phyloP scores from a whole-genome alignment of 306 rosid species.

The Morella rubra region DNA sequence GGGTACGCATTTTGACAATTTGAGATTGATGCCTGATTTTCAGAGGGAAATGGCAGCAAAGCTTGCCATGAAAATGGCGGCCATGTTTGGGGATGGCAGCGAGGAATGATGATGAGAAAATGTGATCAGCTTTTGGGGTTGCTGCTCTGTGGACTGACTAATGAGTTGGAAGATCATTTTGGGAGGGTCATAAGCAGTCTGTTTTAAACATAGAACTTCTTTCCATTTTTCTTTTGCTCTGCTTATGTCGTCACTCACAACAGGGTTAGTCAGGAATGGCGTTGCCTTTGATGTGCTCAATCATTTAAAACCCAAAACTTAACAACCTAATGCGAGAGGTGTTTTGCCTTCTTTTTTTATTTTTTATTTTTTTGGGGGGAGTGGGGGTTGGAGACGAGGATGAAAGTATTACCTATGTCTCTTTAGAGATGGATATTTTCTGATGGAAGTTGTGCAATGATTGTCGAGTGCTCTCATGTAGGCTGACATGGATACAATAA shows the following conservation, averaged over 20 bases:
- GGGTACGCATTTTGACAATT: conserved; percentile 40
- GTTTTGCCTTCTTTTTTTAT: no score
- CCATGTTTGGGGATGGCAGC: conserved; percentile 74
- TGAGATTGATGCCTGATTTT: conserved; percentile 93
- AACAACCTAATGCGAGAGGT: no score
- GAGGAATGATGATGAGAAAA: conserved; percentile 66
- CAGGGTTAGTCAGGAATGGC: not conserved
- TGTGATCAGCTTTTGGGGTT: conserved; percentile 17
- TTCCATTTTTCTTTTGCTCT: not conserved
- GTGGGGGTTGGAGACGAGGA: no score
- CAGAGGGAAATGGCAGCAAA: conserved; percentile 91
- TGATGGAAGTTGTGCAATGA: not conserved
- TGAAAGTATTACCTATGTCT: not conserved
- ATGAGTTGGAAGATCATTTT: not conserved
- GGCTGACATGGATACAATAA: no score
- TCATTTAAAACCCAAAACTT: not conserved
- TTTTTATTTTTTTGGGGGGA: no score
- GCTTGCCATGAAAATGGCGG: conserved; percentile 82
- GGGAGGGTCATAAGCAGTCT: not conserved
- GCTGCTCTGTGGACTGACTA: conserved; percentile 9
- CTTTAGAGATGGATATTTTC: not conserved
- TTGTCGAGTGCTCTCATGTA: not conserved
- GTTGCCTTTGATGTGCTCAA: not conserved
- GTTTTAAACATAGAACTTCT: not conserved
- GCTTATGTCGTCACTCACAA: not conserved